phyloP scores from a whole-genome alignment of 108 stramenopile species.

The Aureococcus anophagefferens region DNA sequence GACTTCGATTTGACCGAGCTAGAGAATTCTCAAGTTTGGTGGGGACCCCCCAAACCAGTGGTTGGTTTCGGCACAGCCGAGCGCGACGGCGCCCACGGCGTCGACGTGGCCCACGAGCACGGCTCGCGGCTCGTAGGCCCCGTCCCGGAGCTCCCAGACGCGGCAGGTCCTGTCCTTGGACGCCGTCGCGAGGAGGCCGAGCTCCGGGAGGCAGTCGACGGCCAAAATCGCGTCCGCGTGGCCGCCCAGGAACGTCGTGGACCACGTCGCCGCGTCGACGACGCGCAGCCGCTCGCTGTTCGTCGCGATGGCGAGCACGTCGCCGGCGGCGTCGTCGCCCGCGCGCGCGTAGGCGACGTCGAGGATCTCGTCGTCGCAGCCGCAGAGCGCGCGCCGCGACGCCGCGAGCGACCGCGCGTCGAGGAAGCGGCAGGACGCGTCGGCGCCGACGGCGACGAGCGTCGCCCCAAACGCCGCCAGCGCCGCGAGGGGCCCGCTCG shows the following conservation, averaged over 20 bases:
- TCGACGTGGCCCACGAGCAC: conserved; percentile 16
- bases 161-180: conserved; percentile 29
- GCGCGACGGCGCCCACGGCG: conserved; percentile 17
- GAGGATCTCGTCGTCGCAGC: background rate
- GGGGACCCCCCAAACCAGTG: conserved; percentile 4
- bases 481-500: too few relatives aligned
- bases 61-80: background rate
- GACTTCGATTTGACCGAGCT: too few relatives aligned
- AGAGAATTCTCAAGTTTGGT: too few relatives aligned
- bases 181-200: conserved; percentile 27
- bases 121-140: background rate
- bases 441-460: too few relatives aligned
- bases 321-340: background rate
- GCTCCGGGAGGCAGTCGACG: background rate
- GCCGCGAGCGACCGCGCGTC: too few relatives aligned
- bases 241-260: background rate
- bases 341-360: background rate
- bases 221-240: conserved; percentile 13
- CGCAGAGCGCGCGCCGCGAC: too few relatives aligned
- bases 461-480: too few relatives aligned
- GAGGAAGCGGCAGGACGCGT: too few relatives aligned
- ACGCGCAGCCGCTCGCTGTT: background rate
- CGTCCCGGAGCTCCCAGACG: background rate
- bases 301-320: background rate
- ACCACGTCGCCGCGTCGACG: background rate